Base-by-base conservation (phyloP, 2,329 filamentous ascomycete genomes). In the Phialocephala subalpina region DNA sequence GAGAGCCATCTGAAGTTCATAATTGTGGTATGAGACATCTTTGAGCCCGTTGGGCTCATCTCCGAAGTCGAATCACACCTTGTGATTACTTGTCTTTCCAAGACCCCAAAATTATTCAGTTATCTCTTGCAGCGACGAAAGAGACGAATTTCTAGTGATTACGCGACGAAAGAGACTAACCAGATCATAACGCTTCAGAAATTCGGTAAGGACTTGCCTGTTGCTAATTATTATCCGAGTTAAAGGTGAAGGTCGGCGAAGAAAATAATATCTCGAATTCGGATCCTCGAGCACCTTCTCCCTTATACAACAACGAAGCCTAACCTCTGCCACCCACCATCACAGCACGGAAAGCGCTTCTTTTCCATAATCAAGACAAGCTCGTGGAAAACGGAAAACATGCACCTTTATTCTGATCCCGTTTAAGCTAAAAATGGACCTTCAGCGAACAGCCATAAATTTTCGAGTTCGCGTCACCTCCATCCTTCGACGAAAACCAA, bases 381-480 rank as follows among this genome's bases (percentile, higher is more conserved):
- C 29, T 33, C 29, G 4, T 5, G 9, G 29, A 33, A 33, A 9
- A 33, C 29, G 9, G 29, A 5, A 33, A 33, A 5, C 4, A 33
- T 33, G 4, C 29, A 33, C 4, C 29, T 33, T 33, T 5, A 33
- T 33, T 4, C 29, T 33, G 4, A 33, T 33, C n/a, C n/a, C 9
- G 29, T 33, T 9, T 9, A 9, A 4, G 29, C 29, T 33, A 33
- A 33, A 4, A 49, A 22, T 2, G 22, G 45, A 49, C 4, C 45
- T 49, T 49, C 40, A 49, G 45, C 45, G 45, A 49, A 49, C 4
- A 49, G 45, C n/a, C 45, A 49, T 25, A 49, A 49, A 49, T 3
- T n/a, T 22, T 42, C 38, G 45, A 11, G 4, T 49, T n/a, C 45
- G n/a, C 45, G 45, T 20, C 20, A 8, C 20, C 14, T 22, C 40